A percentile compares a stretch with the other conserved stretches of the same genome.
phyloP scores from a whole-genome alignment of 1,284 basidiomycete genomes.

The Peniophora sp. region DNA sequence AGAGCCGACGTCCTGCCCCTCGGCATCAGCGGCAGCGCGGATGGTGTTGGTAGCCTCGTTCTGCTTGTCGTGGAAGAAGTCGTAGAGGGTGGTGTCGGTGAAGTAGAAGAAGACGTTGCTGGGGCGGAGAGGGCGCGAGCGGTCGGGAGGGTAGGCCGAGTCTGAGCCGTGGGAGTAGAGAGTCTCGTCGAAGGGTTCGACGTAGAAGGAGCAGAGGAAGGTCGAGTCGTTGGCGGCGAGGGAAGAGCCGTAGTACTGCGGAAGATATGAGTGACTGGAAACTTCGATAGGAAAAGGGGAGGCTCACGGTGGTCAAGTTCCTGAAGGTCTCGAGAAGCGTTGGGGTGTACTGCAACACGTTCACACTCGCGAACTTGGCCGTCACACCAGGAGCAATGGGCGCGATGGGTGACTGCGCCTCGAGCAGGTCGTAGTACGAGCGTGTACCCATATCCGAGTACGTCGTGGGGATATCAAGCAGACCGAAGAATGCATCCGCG shows the following conservation, averaged over 20 bases:
- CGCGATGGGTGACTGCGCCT: no score
- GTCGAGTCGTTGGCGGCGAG: not conserved
- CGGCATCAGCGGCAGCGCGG: conserved; percentile 22
- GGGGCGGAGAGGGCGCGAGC: conserved; percentile 25
- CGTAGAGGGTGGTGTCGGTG: conserved; percentile 21
- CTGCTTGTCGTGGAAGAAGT: conserved; percentile 26
- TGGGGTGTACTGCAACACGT: conserved; percentile 27
- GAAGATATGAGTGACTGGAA: no score
- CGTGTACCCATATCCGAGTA: conserved; percentile 20
- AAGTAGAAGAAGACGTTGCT: conserved; percentile 32
- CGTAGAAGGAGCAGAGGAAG: conserved; percentile 5
- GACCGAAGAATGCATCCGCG: conserved; percentile 39
- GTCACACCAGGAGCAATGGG: no score
- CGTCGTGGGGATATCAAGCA: conserved; percentile 26
- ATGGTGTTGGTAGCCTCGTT: conserved; percentile 23
- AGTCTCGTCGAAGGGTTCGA: conserved; percentile 37
- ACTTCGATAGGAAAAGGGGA: not conserved
- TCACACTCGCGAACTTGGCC: conserved; percentile 30
- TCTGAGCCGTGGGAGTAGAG: conserved; percentile 31
- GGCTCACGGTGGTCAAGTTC: conserved; percentile 35
- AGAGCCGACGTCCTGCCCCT: conserved; percentile 26
- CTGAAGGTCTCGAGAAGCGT: conserved; percentile 30
- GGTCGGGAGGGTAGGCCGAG: conserved; percentile 33
- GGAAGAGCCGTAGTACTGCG: conserved; percentile 2
- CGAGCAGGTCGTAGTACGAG: conserved; percentile 27